Evolutionary conservation across 805 yeast species (phyloP).

Genomic region (Hanseniaspora jakobsenii): DNA sequence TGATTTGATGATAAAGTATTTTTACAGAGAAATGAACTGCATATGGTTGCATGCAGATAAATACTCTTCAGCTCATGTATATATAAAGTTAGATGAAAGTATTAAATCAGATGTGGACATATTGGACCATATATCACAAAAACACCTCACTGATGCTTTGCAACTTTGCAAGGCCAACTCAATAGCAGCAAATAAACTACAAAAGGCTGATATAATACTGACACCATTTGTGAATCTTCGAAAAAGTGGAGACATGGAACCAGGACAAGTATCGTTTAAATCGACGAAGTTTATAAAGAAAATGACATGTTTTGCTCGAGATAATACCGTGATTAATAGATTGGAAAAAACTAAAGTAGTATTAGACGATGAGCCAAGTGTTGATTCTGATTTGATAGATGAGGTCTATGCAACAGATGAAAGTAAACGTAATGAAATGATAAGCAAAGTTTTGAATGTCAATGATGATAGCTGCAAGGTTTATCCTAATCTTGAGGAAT

Average conservation of each 20-base stretch:
- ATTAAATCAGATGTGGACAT: conserved; percentile 30
- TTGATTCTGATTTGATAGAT: neutral
- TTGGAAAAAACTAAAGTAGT: conserved; percentile 53
- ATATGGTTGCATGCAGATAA: conserved; percentile 77
- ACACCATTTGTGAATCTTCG: conserved; percentile 64
- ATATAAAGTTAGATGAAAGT: conserved; percentile 38
- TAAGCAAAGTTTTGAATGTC: neutral
- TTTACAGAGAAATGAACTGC: conserved; percentile 43
- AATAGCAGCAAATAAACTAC: conserved; percentile 59
- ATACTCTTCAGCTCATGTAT: conserved; percentile 65
- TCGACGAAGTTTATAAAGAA: conserved; percentile 43
- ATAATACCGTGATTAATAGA: conserved; percentile 48
- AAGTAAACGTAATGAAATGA: neutral
- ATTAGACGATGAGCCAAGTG: conserved; percentile 21
- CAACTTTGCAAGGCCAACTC: conserved; percentile 71
- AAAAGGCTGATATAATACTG: conserved; percentile 52
- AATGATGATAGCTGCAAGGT: neutral
- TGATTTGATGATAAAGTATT: conserved; percentile 47
- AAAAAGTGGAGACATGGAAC: conserved; percentile 59
- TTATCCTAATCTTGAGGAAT: conserved; percentile 18
- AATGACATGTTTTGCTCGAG: conserved; percentile 42
- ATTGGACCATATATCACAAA: conserved; percentile 41
- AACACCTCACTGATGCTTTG: conserved; percentile 43
- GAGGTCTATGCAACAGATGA: neutral
- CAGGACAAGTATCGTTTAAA: conserved; percentile 67